phyloP scores from a whole-genome alignment of 176 grass and related monocot species.

The Microstegium vimineum region DNA sequence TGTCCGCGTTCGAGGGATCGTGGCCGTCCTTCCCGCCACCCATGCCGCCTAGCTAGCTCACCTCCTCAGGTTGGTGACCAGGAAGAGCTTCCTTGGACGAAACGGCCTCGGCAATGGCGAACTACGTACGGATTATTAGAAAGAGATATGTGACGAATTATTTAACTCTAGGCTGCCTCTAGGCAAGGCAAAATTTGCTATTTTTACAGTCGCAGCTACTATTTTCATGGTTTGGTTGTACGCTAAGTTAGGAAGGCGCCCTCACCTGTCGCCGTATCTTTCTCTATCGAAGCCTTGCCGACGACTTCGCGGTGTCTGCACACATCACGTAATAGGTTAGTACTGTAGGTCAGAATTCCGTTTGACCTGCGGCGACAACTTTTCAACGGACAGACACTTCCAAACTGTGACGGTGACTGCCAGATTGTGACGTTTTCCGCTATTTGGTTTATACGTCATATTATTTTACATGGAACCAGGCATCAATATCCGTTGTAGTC shows the following conservation, averaged over 20 bases:
- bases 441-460: no score
- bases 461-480: neutral
- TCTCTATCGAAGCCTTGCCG: neutral
- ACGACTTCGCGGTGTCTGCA: neutral
- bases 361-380: neutral
- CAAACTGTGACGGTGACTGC: no score
- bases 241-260: constrained; percentile 5
- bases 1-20: constrained; percentile 21
- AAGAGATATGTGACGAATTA: neutral
- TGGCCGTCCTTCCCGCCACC: constrained; percentile 56
- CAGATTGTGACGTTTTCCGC: no score
- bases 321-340: neutral
- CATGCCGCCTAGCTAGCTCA: constrained; percentile 27
- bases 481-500: constrained; percentile 57
- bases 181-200: constrained; percentile 1
- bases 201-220: neutral
- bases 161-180: no score
- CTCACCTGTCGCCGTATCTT: neutral
- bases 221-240: constrained; percentile 8
- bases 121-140: neutral
- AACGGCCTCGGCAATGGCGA: neutral
- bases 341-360: neutral
- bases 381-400: neutral
- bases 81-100: neutral
- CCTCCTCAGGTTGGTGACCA: neutral